Evolutionary conservation across 352 stramenopile species (phyloP).

Genomic region (Phytophthora palmivora): DNA sequence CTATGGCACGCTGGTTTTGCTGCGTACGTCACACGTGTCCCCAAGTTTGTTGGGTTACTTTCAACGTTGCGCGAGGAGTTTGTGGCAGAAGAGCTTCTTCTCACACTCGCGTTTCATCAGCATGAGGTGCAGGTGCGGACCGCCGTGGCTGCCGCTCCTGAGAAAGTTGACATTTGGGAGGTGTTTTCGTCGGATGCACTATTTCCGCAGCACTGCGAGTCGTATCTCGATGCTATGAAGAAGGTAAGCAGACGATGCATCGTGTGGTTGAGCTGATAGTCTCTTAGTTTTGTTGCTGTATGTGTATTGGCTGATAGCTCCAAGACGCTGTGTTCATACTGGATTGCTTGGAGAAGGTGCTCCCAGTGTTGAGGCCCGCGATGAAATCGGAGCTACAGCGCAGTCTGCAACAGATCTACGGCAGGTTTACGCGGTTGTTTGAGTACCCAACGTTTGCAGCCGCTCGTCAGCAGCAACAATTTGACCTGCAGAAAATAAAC

Average conservation of each 20-base stretch:
- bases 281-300: constrained; percentile 8
- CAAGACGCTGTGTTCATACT: constrained; percentile 48
- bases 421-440: constrained; percentile 32
- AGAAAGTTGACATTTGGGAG: constrained; percentile 35
- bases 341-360: constrained; percentile 40
- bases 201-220: constrained; percentile 38
- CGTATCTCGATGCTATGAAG: constrained; percentile 46
- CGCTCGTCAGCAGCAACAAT: constrained; percentile 26
- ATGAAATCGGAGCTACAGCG: constrained; percentile 37
- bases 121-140: constrained; percentile 31
- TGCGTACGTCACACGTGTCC: constrained; percentile 47
- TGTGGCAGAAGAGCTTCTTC: constrained; percentile 46
- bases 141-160: neutral
- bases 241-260: constrained; percentile 35
- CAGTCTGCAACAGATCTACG: constrained; percentile 45
- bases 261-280: neutral
- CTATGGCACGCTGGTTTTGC: constrained; percentile 60
- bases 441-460: constrained; percentile 38
- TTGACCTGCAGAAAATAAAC: constrained; percentile 14
- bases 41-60: constrained; percentile 45
- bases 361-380: constrained; percentile 17
- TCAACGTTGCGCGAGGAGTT: constrained; percentile 27
- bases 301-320: constrained; percentile 33
- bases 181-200: constrained; percentile 33
- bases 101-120: constrained; percentile 51